Percentiles rank a stretch among this genome's conserved stretches.
Conservation (phyloP, 202 grass and related monocot species). For the Zoysia matrella region DNA sequence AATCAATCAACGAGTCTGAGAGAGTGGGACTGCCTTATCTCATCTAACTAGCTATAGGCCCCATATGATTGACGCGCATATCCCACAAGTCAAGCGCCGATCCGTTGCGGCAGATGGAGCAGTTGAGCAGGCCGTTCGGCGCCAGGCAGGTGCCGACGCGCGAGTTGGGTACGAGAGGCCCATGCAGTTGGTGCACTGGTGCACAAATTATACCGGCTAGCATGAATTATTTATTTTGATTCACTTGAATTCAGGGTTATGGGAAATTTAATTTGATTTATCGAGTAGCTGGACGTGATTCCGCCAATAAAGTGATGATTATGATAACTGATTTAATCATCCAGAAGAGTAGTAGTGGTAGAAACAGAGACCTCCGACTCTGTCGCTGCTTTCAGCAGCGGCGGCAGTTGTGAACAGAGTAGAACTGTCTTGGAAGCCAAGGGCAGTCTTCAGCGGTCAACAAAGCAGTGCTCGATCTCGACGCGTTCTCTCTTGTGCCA, state of each 20-base stretch:
- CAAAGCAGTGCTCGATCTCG: conserved; percentile 20
- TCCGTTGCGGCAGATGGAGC: conserved; percentile 18
- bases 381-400: neutral
- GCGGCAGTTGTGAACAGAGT: neutral
- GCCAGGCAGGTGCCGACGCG: conserved; percentile 15
- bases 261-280: neutral
- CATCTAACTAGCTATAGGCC: neutral
- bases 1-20: neutral
- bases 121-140: conserved; percentile 29
- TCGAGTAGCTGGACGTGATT: conserved; percentile 14
- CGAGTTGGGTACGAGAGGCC: neutral
- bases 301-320: neutral
- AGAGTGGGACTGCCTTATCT: neutral
- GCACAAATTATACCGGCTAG: neutral
- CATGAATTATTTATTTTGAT: neutral
- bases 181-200: conserved; percentile 34
- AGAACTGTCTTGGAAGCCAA: conserved; percentile 51
- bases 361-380: neutral
- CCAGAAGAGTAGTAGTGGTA: conserved; percentile 20
- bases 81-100: conserved; percentile 21
- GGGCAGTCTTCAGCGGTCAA: conserved; percentile 41
- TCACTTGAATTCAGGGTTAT: neutral
- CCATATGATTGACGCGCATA: conserved; percentile 5
- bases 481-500: conserved; percentile 16
- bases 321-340: neutral